Conservation (phyloP, 2,329 filamentous ascomycete species). For the Claviceps purpurea region DNA sequence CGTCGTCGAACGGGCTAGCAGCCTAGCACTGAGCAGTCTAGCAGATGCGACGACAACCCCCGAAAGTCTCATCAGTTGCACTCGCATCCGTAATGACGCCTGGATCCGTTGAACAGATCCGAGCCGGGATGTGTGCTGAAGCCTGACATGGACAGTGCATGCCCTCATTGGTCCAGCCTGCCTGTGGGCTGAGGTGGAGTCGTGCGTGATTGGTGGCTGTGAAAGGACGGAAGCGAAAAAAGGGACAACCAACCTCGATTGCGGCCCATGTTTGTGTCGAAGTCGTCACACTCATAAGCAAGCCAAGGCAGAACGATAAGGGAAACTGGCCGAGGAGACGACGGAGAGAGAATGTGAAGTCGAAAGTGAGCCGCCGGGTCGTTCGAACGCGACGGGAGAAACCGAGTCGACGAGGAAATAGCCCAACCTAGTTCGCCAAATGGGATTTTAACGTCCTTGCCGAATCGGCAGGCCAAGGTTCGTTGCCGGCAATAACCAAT, state of each 20-base stretch:
- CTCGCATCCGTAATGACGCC: not conserved
- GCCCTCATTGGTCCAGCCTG: not conserved
- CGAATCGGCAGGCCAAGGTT: not conserved
- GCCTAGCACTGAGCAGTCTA: too few relatives aligned
- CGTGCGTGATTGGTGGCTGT: not conserved
- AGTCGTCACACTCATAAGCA: not conserved
- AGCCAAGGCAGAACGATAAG: too few relatives aligned
- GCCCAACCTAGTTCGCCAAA: not conserved
- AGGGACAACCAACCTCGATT: conserved; percentile 34
- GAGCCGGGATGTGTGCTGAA: not conserved
- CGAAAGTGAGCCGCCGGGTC: not conserved
- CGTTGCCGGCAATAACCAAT: not conserved
- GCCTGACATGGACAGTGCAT: not conserved
- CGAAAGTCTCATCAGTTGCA: too few relatives aligned
- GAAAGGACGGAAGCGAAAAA: not conserved
- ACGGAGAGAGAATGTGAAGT: not conserved
- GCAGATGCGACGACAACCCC: too few relatives aligned
- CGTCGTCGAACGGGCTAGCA: too few relatives aligned
- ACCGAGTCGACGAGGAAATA: not conserved
- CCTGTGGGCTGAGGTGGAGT: not conserved
- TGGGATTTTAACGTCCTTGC: not conserved
- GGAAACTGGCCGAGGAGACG: too few relatives aligned
- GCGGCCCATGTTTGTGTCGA: conserved; percentile 31
- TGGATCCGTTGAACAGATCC: not conserved
- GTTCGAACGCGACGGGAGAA: not conserved